Base-by-base conservation (phyloP, 169 alveolate genomes). In the Eimeria falciformis region DNA sequence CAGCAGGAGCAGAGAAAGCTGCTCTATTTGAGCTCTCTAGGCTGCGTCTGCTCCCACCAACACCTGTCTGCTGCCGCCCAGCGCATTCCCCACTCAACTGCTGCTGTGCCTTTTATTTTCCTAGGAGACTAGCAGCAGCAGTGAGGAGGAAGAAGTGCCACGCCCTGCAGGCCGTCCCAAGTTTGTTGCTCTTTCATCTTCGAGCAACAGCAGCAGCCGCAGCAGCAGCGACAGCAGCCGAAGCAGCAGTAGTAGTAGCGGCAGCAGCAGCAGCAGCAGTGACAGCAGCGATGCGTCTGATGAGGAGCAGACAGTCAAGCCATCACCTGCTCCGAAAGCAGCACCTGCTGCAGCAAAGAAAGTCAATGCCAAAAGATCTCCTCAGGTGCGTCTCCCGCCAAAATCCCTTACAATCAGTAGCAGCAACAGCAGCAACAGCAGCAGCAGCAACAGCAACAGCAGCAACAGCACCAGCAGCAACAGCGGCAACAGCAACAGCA, bases 231-330 rank as follows among this genome's bases (percentile, higher is more conserved):
- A 43, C 79, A 43, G 25, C 29, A 40, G 58, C n/a, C 62, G 25
- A 21, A 73, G 84, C 65, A 45, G 55, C 33, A 47, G 7, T 25
- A 68, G 82, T 56, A 40, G 56, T 33, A 23, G 27, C 58, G 50
- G 27, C 58, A 71, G 55, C 82, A 71, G 82, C 82, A 17, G 56
- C 82, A 71, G 82, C 82, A 40, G 56, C 58, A 40, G 56, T 33
- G 82, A 77, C n/a, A 45, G 5, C 4, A 50, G 87, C 25, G 68
- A 77, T 47, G 43, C 71, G n/a, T 77, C 87, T 18, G 87, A 50
- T 7, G 87, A 11, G 65, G 68, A 46, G 29, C 4, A 45, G 43
- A 33, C 21, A 2, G 45, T 1, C 21, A 45, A 50, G 87, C 47
- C 87, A 46, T 18, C 87, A 45, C 58, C 87, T 23, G 68, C 87